Conservation (phyloP, 306 rosid genomes). For the Macrotyloma uniflorum region DNA sequence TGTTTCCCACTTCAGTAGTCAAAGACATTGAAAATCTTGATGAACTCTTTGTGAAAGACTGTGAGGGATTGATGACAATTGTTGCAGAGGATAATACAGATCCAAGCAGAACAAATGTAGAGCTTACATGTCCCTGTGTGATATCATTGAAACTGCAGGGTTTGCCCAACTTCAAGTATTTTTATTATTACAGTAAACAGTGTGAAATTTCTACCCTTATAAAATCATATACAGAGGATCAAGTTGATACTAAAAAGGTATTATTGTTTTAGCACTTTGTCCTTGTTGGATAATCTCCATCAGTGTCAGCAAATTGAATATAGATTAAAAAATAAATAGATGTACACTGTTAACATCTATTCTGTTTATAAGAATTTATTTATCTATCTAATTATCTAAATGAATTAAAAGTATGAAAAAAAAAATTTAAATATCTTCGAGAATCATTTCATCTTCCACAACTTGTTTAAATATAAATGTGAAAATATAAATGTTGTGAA, state of each 20-base stretch:
- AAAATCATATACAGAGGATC: neutral
- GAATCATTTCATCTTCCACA: too few species aligned
- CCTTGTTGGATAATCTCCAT: neutral
- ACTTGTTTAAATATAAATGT: too few species aligned
- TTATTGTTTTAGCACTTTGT: neutral
- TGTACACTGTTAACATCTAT: too few species aligned
- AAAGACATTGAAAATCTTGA: slow-evolving; percentile 13
- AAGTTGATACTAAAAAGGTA: neutral
- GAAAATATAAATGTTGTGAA: too few species aligned
- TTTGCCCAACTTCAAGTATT: neutral
- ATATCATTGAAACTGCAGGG: neutral
- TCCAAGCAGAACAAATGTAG: neutral
- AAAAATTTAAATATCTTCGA: too few species aligned
- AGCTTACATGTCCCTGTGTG: neutral
- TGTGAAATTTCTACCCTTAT: neutral
- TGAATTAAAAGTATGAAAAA: too few species aligned
- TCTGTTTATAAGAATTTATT: too few species aligned
- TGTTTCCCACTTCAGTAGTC: slow-evolving; percentile 36
- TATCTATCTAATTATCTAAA: too few species aligned
- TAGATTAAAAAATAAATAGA: too few species aligned
- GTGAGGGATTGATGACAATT: neutral
- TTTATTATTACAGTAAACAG: neutral
- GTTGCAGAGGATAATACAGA: neutral
- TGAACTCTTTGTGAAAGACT: neutral
- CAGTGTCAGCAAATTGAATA: too few species aligned